Conservation (phyloP, 176 grass and related monocot species). For the Phragmites australis region DNA sequence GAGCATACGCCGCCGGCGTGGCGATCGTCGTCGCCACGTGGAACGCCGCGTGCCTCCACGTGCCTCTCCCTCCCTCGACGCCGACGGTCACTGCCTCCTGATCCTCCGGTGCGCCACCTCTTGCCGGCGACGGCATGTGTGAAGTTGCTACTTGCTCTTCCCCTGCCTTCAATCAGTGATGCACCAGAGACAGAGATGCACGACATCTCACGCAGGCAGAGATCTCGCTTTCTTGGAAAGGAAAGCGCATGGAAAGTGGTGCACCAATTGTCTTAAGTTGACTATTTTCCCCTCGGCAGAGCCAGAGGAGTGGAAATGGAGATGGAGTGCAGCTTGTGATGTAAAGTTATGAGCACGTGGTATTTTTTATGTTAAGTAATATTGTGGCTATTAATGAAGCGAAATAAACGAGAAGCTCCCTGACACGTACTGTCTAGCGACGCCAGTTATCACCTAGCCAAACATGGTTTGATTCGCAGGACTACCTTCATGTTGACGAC, state of each 20-base stretch:
- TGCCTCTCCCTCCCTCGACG: constrained; percentile 45
- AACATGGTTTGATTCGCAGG: too few relatives aligned
- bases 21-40: constrained; percentile 79
- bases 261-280: neutral
- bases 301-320: too few relatives aligned
- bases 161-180: neutral
- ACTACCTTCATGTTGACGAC: too few relatives aligned
- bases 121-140: constrained; percentile 2
- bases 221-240: constrained; percentile 3
- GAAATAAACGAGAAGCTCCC: too few relatives aligned
- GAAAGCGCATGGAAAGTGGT: neutral
- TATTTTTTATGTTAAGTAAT: too few relatives aligned
- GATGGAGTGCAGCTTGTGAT: too few relatives aligned
- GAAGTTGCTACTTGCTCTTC: neutral
- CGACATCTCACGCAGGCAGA: neutral
- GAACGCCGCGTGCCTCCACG: constrained; percentile 76
- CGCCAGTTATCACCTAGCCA: too few relatives aligned
- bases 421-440: too few relatives aligned
- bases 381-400: too few relatives aligned
- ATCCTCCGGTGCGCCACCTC: constrained; percentile 26
- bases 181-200: neutral
- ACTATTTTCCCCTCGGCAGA: neutral
- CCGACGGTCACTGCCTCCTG: neutral
- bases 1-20: constrained; percentile 78
- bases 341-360: too few relatives aligned